Percentiles rank a stretch among this genome's conserved stretches.
phyloP scores from a whole-genome alignment of 1,139 yeast genomes.

The Hyphopichia pseudoburtonii region DNA sequence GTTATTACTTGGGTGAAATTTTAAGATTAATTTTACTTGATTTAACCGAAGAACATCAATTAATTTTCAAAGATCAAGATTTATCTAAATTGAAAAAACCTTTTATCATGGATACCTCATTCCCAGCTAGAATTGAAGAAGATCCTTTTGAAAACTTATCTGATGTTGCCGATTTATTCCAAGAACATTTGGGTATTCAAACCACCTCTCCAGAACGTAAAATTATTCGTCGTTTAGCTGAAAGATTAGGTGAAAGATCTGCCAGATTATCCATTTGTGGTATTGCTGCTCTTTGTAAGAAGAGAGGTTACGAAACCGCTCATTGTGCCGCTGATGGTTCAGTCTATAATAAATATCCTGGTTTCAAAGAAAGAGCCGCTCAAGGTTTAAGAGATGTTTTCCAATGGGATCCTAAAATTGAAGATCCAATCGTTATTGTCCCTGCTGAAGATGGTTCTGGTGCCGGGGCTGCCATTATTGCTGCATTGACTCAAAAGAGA shows the following conservation, averaged over 20 bases:
- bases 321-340: constrained; percentile 98
- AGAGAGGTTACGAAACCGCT: constrained; percentile 74
- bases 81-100: constrained; percentile 54
- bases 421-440: constrained; percentile 77
- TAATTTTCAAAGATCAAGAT: constrained; percentile 71
- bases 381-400: constrained; percentile 86
- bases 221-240: constrained; percentile 79
- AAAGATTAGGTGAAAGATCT: constrained; percentile 86
- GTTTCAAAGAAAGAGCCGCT: constrained; percentile 86
- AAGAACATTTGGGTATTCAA: constrained; percentile 53
- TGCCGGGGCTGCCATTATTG: constrained; percentile 97
- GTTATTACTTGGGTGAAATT: constrained; percentile 93
- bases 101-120: constrained; percentile 84
- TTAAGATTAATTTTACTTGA: constrained; percentile 80
- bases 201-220: constrained; percentile 81
- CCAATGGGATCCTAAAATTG: constrained; percentile 68
- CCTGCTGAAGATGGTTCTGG: constrained; percentile 99
- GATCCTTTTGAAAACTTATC: constrained; percentile 86
- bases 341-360: constrained; percentile 90
- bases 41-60: constrained; percentile 56
- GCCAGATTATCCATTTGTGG: constrained; percentile 94
- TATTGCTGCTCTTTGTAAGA: constrained; percentile 89
- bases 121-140: constrained; percentile 82
- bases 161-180: constrained; percentile 70
- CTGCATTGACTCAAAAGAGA: constrained; percentile 87